Base-by-base conservation (phyloP, 306 rosid genomes). In the Oxytropis ochrocephala region DNA sequence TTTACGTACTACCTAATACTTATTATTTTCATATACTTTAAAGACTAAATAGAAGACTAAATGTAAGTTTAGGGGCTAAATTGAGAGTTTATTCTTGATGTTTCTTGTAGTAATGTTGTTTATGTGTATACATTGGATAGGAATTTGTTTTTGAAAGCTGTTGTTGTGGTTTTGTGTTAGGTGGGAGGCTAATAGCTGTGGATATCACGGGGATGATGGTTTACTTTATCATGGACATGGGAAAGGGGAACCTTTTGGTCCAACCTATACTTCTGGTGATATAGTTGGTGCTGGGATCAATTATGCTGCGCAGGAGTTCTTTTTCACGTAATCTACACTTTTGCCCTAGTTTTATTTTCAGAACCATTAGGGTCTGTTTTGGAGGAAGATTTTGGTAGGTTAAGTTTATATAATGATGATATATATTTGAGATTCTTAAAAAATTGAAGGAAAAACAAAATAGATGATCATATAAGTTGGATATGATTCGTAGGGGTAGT, bases 151-250 rank as follows among this genome's bases (percentile, higher is more conserved):
- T 13, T 29, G 6, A 27, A 44, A 63, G 12, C 48, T 49, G 0
- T 59, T 39, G 17, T 47, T 48, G 11, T 62, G 5, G 6, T 64
- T 48, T 49, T 29, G 11, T 49, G 8, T 33, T 79, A 93, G 98
- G 69, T 93, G 99, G 99, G 99, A 95, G 75, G 83, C 90, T 70
- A 91, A 95, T 69, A 95, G 99, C 78, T 91, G 87, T 69, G 99
- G 99, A 47, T 95, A 95, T 77, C 99, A 95, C 11, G 99, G 96
- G 19, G 99, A 95, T 63, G 99, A 95, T 75, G 99, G 99, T 67
- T 44, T 81, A 8, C 91, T 95, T 79, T 95, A 95, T 63, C 96
- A 76, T 29, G 97, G 97, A 55, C 81, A 71, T 4, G 96, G 85
- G 52, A 91, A 85, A 75, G 87, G 94, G 8, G 95, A 89, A 21